Evolutionary conservation across 345 rosid genomes (phyloP), one percentile per base, ranked within the genome.

Genomic region (Populus pruinosa): DNA sequence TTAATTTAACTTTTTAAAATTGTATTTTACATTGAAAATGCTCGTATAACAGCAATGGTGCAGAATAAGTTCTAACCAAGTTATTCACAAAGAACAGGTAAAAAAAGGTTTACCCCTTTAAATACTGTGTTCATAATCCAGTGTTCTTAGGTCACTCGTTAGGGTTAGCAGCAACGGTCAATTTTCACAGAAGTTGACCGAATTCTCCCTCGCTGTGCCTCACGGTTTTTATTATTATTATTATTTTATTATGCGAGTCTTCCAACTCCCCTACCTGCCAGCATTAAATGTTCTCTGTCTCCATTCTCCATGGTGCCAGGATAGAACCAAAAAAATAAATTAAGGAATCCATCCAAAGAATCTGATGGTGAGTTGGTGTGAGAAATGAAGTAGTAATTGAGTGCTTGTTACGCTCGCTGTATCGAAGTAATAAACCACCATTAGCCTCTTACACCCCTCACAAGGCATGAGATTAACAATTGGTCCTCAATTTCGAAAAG

Each of bases 331-430:
- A 23, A 62, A 18, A 73, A 79, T 33, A 0, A 72, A 72, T 74
- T 76, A 35, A 21, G 59, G 2, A 8, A 56, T 9, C 27, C 29
- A 56, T 56, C 25, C 27, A 56, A 56, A 56, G 13, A 56, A 21
- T 56, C 63, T 21, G 63, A 56, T 8, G 63, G 25, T n/a, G 63
- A 11, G 47, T 10, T 41, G 47, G 47, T 41, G 47, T 41, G 47
- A 10, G 13, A 41, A 41, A 41, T 11, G 11, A 11, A n/a, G 13
- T 5, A 23, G 10, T 63, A 10, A 17, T 29, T 9, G 6, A 66
- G 64, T 0, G 90, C 84, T 84, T n/a, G 73, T 47, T 72, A 64
- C 25, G 83, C 83, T 80, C 86, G 70, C 79, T 27, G 83, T 82
- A 80, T 83, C 63, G 72, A 39, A 50, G 29, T 72, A 76, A 84